Conservation (phyloP, 139 green algal genomes). For the Desmodesmus armatus region DNA sequence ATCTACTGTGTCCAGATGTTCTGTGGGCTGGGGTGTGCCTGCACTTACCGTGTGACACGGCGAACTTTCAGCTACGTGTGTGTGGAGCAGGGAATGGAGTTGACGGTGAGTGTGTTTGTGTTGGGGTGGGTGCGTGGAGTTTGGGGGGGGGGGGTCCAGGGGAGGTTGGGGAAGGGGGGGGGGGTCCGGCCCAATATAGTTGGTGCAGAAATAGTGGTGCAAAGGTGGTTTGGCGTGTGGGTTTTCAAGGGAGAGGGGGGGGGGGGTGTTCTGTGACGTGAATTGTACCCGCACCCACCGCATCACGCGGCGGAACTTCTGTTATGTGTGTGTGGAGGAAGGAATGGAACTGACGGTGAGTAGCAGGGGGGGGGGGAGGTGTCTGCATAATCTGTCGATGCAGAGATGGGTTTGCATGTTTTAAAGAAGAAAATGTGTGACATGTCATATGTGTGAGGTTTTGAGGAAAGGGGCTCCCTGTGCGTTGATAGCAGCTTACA, state of each 20-base stretch:
- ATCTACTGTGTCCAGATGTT: constrained; percentile 22
- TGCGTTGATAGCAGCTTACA: too few species aligned
- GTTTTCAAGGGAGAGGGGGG: background rate
- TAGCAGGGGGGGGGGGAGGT: too few species aligned
- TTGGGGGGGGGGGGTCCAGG: background rate
- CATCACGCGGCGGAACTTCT: too few species aligned
- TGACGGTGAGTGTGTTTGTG: background rate
- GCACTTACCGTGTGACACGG: background rate
- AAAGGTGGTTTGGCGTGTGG: background rate
- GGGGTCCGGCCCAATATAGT: background rate
- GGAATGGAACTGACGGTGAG: too few species aligned
- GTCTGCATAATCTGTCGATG: too few species aligned
- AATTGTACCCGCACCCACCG: too few species aligned
- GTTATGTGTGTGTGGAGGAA: too few species aligned
- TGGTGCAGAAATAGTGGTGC: background rate
- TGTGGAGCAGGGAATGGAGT: background rate
- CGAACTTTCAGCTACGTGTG: background rate
- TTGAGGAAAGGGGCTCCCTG: too few species aligned
- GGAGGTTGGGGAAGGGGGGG: background rate
- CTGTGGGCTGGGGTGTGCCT: background rate
- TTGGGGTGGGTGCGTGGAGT: background rate
- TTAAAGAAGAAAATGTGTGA: too few species aligned
- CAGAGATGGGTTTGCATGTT: background rate
- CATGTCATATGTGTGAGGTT: background rate
- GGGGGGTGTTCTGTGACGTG: background rate